A percentile compares a stretch with the other conserved stretches of the same genome.
Conservation (phyloP, 441 rosid species). For the Syzygium syzygioides region DNA sequence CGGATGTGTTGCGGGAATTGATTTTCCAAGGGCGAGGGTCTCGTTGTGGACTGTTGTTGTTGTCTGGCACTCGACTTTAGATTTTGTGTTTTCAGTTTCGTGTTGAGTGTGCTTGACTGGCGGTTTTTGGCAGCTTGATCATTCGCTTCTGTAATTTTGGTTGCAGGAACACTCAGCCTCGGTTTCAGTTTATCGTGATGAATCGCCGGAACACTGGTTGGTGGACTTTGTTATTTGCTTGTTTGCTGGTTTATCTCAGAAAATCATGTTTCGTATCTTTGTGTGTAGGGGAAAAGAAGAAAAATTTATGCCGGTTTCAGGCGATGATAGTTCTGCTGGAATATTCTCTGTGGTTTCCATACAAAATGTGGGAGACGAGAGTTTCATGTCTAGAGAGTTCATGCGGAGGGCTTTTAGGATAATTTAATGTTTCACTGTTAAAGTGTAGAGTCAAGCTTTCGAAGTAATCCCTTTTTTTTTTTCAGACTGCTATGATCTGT, state of each 20-base stretch:
- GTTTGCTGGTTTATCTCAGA: neutral
- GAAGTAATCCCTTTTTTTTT: neutral
- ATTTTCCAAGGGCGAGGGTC: neutral
- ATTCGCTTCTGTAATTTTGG: neutral
- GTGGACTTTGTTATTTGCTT: neutral
- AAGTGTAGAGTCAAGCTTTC: neutral
- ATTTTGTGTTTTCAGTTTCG: neutral
- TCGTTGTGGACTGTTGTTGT: neutral
- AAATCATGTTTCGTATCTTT: neutral
- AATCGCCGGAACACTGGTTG: conserved; percentile 89
- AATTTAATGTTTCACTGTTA: neutral
- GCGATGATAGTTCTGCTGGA: neutral
- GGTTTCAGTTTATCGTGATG: conserved; percentile 97
- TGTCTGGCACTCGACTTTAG: neutral
- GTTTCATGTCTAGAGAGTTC: neutral
- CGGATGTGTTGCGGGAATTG: neutral
- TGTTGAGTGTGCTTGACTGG: neutral
- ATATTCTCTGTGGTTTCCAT: neutral
- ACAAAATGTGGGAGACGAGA: neutral
- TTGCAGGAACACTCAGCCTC: conserved; percentile 81
- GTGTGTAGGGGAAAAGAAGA: neutral
- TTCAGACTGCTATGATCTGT: neutral
- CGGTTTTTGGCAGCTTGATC: neutral
- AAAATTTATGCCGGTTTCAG: neutral
- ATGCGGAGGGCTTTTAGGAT: neutral